phyloP scores from a whole-genome alignment of 2,329 filamentous ascomycete genomes.

The Celoporthe dispersa region DNA sequence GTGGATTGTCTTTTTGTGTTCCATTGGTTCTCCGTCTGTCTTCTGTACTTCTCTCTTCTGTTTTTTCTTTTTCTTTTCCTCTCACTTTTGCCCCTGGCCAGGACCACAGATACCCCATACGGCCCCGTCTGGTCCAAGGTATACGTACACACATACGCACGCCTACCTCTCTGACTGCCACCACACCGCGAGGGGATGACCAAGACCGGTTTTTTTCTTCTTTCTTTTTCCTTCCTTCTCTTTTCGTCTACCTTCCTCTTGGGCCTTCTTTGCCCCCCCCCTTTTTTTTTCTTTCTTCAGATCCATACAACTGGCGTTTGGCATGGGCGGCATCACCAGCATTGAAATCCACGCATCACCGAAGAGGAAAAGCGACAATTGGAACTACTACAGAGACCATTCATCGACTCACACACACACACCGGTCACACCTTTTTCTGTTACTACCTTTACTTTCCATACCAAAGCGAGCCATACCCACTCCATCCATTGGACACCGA shows the following conservation, averaged over 20 bases:
- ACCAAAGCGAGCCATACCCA: too few species aligned
- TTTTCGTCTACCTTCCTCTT: too few species aligned
- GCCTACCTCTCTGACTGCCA: not conserved
- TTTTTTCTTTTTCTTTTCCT: not conserved
- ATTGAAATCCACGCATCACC: not conserved
- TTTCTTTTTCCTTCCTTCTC: not conserved
- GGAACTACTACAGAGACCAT: not conserved
- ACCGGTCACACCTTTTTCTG: too few species aligned
- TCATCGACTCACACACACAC: too few species aligned
- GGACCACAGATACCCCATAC: not conserved
- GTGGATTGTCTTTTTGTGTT: not conserved
- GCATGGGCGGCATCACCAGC: not conserved
- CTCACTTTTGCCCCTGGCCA: not conserved
- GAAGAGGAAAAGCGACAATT: not conserved
- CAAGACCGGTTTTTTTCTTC: not conserved
- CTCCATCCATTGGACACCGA: not conserved
- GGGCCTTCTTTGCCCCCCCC: not conserved
- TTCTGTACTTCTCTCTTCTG: not conserved
- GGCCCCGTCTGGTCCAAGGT: not conserved
- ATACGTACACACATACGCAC: not conserved
- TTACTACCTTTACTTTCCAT: not conserved
- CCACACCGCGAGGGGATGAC: not conserved
- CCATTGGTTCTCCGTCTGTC: too few species aligned
- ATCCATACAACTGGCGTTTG: not conserved
- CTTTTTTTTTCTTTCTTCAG: not conserved